Evolutionary conservation across 208 protist species (phyloP), one percentile per base, ranked within the genome.

Genomic region (Naegleria fowleri): DNA sequence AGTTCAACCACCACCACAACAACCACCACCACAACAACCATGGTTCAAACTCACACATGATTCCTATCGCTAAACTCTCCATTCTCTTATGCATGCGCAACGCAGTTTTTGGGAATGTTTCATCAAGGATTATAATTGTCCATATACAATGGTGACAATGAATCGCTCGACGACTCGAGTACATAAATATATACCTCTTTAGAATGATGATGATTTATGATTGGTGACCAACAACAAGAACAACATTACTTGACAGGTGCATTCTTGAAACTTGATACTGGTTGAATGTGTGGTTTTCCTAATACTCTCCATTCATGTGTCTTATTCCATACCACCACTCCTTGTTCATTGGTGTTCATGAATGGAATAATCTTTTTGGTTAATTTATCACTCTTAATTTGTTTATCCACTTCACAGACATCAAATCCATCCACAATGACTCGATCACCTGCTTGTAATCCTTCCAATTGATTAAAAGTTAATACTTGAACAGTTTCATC

Each of bases 331-430:
- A 33, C 25, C 19, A 79, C 67, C 29, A 29, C n/a, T 36, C 67
- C 67, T 36, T 79, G 29, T 36, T 79, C 67, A 79, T 79, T 79
- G 19, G 67, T 79, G 25, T 6, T 36, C 7, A 79, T 36, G 29
- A 36, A 36, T 36, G 67, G 67, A 36, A 79, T 36, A 79, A 79
- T 79, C 67, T 79, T 79, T 36, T 79, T 79, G 6, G 29, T 9
- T 33, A 79, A 79, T 33, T 79, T 79, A 9, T 79, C 67, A 79
- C 25, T 36, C n/a, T 79, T 79, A 79, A 79, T 79, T 79, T 79
- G 67, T 79, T 79, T 79, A 36, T 79, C 67, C 19, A 79, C 67
- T 36, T 25, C 25, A 79, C 13, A 36, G 1, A 79, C 25, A 36
- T 79, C 67, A 79, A 36, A 79, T 15, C 67, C 67, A 36, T 79